Percentiles rank a stretch among this genome's conserved stretches.
These are phyloP conservation scores for Leavenworthia alabamica DNA, from an alignment of 345 rosid species.

Conservation along the genomic window DNA sequence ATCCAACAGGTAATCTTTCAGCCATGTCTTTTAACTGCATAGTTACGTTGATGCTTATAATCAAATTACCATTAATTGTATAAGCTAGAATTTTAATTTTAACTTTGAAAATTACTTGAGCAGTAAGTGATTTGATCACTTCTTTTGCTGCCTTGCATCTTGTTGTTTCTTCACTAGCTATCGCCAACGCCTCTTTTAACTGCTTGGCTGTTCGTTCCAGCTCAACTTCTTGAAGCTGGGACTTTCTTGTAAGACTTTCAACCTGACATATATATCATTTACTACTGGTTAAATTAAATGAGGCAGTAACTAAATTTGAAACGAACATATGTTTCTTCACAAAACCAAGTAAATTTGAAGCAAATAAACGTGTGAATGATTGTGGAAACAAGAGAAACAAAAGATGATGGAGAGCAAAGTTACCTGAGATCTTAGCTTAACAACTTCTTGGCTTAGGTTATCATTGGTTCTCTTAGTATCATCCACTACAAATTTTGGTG, in stretches of 20 bases:
- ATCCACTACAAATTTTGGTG: slow-evolving; percentile 69
- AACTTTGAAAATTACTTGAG: slow-evolving; percentile 53
- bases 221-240: slow-evolving; percentile 83
- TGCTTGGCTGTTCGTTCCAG: slow-evolving; percentile 84
- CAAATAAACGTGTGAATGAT: neutral
- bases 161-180: slow-evolving; percentile 81
- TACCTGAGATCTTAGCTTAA: slow-evolving; percentile 89
- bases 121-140: slow-evolving; percentile 96
- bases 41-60: neutral
- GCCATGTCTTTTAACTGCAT: slow-evolving; percentile 85
- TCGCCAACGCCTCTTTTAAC: slow-evolving; percentile 76
- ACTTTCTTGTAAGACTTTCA: slow-evolving; percentile 72
- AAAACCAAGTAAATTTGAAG: slow-evolving; percentile 3
- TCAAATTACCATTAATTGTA: slow-evolving; percentile 3
- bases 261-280: slow-evolving; percentile 44
- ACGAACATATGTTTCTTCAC: neutral
- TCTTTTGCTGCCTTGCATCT: slow-evolving; percentile 98
- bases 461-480: slow-evolving; percentile 72
- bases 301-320: neutral
- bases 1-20: slow-evolving; percentile 75
- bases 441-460: slow-evolving; percentile 77
- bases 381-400: neutral
- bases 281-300: slow-evolving; percentile 12
- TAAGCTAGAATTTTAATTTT: neutral
- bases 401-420: slow-evolving; percentile 2